phyloP scores from a whole-genome alignment of 495 filamentous ascomycete species.

The Schizothecium vesticola region DNA sequence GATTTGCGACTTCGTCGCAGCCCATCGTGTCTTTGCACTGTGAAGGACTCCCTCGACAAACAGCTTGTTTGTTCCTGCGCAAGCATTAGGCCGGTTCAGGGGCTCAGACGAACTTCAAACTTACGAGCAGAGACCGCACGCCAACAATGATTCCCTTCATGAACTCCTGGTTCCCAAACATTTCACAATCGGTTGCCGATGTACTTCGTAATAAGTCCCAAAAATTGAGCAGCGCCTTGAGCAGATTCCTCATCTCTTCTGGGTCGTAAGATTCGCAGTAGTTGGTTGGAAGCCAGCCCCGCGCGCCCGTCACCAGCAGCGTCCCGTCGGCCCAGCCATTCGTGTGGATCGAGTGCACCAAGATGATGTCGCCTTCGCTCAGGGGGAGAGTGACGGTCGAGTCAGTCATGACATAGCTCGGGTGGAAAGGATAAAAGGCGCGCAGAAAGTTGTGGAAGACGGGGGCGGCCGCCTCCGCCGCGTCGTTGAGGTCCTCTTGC shows the following conservation, averaged over 20 bases:
- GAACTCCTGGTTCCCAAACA: constrained; percentile 82
- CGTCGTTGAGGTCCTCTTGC: constrained; percentile 44
- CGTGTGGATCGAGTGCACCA: constrained; percentile 95
- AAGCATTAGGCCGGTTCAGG: constrained; percentile 7
- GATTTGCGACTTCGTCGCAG: constrained; percentile 78
- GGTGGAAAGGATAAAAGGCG: constrained; percentile 93
- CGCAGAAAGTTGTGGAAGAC: constrained; percentile 93
- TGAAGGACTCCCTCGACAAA: constrained; percentile 69
- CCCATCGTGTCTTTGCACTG: constrained; percentile 68
- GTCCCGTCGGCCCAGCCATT: constrained; percentile 99
- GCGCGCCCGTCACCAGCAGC: constrained; percentile 75
- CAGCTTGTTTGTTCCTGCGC: constrained; percentile 79
- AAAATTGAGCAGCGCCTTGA: constrained; percentile 83
- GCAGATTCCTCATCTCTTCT: constrained; percentile 72
- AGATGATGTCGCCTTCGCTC: constrained; percentile 82
- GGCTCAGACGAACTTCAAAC: constrained; percentile 23
- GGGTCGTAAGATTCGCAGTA: constrained; percentile 95
- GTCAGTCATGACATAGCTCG: constrained; percentile 58
- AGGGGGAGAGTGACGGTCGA: constrained; percentile 84
- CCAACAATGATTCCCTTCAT: constrained; percentile 91
- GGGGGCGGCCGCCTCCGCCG: constrained; percentile 33
- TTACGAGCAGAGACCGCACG: constrained; percentile 81
- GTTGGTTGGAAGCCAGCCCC: constrained; percentile 97
- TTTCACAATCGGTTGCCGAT: constrained; percentile 56
- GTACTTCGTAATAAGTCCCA: constrained; percentile 81